A percentile compares a stretch with the other conserved stretches of the same genome.
phyloP scores from a whole-genome alignment of 1,139 yeast genomes.

The Hyphopichia pseudoburtonii region DNA sequence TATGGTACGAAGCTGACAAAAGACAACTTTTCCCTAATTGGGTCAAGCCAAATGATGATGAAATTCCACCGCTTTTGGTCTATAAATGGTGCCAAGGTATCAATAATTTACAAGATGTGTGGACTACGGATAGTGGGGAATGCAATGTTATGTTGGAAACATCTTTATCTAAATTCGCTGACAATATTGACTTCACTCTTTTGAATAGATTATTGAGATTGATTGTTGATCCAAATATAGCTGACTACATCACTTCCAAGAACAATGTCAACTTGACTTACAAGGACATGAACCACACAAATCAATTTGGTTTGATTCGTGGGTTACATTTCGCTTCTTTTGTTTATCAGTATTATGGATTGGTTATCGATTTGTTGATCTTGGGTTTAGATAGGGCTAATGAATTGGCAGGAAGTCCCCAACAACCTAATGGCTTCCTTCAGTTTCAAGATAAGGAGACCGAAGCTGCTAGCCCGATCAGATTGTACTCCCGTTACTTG shows the following conservation, averaged over 20 bases:
- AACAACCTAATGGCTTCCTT: constrained; percentile 72
- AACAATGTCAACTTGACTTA: constrained; percentile 79
- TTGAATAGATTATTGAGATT: constrained; percentile 78
- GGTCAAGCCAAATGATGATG: constrained; percentile 94
- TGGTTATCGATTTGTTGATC: constrained; percentile 76
- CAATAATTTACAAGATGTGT: constrained; percentile 72
- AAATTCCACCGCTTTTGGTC: constrained; percentile 86
- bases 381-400: constrained; percentile 85
- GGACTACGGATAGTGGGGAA: constrained; percentile 77
- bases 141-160: constrained; percentile 85
- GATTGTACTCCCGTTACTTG: constrained; percentile 78
- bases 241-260: constrained; percentile 92
- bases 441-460: constrained; percentile 61
- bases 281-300: constrained; percentile 94
- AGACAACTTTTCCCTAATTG: constrained; percentile 89
- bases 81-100: constrained; percentile 97
- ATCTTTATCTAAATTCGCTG: constrained; percentile 66
- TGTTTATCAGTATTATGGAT: constrained; percentile 85
- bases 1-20: constrained; percentile 95
- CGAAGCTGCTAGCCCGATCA: constrained; percentile 69
- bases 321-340: constrained; percentile 92
- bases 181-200: constrained; percentile 84
- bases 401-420: constrained; percentile 80
- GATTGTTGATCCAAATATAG: constrained; percentile 85
- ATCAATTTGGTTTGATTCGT: constrained; percentile 81